A percentile compares a stretch with the other conserved stretches of the same genome.
Conservation (phyloP, 441 rosid species). For the Gossypium trilobum region DNA sequence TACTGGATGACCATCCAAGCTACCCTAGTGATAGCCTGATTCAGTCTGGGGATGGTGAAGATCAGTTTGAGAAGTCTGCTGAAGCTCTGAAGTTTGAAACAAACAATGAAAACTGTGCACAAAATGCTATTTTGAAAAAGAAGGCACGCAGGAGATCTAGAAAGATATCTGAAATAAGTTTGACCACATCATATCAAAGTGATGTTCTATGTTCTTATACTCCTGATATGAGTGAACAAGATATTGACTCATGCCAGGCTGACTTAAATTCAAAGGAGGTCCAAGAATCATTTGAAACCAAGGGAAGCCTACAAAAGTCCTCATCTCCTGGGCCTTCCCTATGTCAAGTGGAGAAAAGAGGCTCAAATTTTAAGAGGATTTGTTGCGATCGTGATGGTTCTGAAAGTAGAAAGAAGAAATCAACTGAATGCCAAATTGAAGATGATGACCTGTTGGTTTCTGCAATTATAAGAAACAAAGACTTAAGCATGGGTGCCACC, state of each 20-base stretch:
- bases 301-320: conserved; percentile 20
- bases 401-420: conserved; percentile 34
- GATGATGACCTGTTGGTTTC: conserved; percentile 66
- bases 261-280: conserved; percentile 28
- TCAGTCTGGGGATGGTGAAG: conserved; percentile 29
- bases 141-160: conserved; percentile 61
- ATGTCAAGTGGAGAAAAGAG: conserved; percentile 24
- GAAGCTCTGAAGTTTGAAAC: conserved; percentile 30
- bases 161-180: conserved; percentile 59
- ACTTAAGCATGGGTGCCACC: conserved; percentile 24
- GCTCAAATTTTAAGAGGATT: conserved; percentile 33
- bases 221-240: conserved; percentile 21
- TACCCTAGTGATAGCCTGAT: conserved; percentile 16
- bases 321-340: conserved; percentile 19
- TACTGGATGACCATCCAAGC: conserved; percentile 12
- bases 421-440: conserved; percentile 37
- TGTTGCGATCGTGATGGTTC: conserved; percentile 24
- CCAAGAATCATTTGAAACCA: conserved; percentile 21
- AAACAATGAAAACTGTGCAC: conserved; percentile 23
- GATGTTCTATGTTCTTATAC: conserved; percentile 18
- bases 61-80: conserved; percentile 29
- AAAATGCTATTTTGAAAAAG: conserved; percentile 27
- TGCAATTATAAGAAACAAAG: conserved; percentile 51
- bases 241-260: conserved; percentile 21
- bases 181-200: conserved; percentile 28